Conservation (phyloP, 2,329 filamentous ascomycete genomes). For the Falciphora oryzae region DNA sequence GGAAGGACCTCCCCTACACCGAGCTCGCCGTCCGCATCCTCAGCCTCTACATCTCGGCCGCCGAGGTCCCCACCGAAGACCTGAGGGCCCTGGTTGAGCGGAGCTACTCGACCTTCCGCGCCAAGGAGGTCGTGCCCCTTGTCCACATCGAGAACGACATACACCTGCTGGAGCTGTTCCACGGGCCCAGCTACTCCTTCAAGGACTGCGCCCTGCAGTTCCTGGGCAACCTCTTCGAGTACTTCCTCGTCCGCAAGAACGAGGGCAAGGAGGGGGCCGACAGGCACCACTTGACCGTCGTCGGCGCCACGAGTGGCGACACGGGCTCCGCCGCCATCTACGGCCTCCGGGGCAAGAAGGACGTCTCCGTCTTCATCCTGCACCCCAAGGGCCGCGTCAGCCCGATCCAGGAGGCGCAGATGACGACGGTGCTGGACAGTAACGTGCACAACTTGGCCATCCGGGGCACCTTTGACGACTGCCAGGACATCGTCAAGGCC, state of each 20-base stretch:
- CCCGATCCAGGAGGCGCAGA: slow-evolving; percentile 91
- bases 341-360: slow-evolving; percentile 89
- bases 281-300: slow-evolving; percentile 75
- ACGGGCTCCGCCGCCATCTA: slow-evolving; percentile 96
- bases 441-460: slow-evolving; percentile 94
- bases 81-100: slow-evolving; percentile 76
- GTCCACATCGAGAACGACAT: slow-evolving; percentile 73
- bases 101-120: slow-evolving; percentile 87
- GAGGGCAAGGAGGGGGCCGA: slow-evolving; percentile 59
- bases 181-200: slow-evolving; percentile 92
- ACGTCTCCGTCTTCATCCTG: slow-evolving; percentile 93
- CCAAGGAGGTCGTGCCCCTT: slow-evolving; percentile 70
- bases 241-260: slow-evolving; percentile 73
- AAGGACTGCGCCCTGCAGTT: slow-evolving; percentile 94
- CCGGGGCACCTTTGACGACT: slow-evolving; percentile 90
- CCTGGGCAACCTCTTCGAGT: slow-evolving; percentile 92
- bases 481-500: slow-evolving; percentile 93
- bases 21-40: slow-evolving; percentile 82
- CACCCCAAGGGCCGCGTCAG: slow-evolving; percentile 87
- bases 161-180: slow-evolving; percentile 89
- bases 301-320: slow-evolving; percentile 81
- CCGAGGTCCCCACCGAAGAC: slow-evolving; percentile 75
- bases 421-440: slow-evolving; percentile 85
- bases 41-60: slow-evolving; percentile 76
- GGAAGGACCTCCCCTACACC: slow-evolving; percentile 73